Conservation (phyloP, 768 basidiomycete species). For the Pisolithus sp. region DNA sequence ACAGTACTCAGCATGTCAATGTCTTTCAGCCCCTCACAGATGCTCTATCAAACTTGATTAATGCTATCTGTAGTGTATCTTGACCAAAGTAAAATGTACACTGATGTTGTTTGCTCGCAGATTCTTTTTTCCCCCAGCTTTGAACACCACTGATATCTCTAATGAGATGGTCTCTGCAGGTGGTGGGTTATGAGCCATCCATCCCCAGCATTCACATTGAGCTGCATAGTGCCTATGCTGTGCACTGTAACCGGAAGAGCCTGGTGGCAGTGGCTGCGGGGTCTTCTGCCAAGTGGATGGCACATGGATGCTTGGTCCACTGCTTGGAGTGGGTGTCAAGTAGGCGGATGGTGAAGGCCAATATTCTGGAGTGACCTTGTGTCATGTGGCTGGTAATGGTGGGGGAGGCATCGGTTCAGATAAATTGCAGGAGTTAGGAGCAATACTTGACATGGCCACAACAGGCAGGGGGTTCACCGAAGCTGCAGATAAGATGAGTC, state of each 20-base stretch:
- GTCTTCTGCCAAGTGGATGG: neutral
- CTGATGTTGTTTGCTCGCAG: neutral
- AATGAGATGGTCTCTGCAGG: slow-evolving; percentile 2
- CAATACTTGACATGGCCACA: too few relatives aligned
- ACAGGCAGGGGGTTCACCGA: too few relatives aligned
- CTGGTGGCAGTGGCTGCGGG: neutral
- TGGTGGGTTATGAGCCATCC: neutral
- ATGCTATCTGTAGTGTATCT: neutral
- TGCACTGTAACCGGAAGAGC: neutral
- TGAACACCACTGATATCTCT: neutral
- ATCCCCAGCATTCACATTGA: neutral
- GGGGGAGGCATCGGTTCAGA: neutral
- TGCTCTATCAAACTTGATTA: slow-evolving; percentile 2
- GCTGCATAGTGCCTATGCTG: slow-evolving; percentile 3
- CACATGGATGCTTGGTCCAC: neutral
- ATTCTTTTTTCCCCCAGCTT: neutral
- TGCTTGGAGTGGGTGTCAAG: too few relatives aligned
- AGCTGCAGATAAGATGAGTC: too few relatives aligned
- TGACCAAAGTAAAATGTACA: neutral
- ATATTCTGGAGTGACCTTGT: too few relatives aligned
- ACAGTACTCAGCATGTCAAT: neutral
- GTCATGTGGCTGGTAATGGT: neutral
- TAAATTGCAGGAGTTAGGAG: neutral
- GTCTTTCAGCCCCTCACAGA: slow-evolving; percentile 2
- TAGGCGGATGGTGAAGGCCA: too few relatives aligned